phyloP scores from a whole-genome alignment of 2,329 filamentous ascomycete genomes.

The Kalaharituber pfeilii region DNA sequence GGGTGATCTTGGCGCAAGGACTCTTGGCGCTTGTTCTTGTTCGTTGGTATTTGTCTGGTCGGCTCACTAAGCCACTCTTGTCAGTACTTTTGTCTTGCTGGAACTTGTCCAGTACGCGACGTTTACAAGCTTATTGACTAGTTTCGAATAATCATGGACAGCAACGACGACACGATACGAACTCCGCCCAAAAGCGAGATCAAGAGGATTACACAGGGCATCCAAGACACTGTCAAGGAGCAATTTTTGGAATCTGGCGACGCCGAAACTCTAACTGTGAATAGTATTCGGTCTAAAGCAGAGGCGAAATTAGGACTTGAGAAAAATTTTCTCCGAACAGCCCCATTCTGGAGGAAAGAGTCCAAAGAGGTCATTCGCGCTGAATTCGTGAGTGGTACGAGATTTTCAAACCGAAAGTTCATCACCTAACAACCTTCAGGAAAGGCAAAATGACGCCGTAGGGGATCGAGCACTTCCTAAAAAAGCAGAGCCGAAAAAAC shows the following conservation, averaged over 20 bases:
- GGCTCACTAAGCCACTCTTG: too few species aligned
- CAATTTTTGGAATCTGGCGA: conserved; percentile 9
- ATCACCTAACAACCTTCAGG: not conserved
- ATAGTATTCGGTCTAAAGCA: conserved; percentile 12
- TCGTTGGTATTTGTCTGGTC: too few species aligned
- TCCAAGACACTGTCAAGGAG: conserved; percentile 13
- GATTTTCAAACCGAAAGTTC: too few species aligned
- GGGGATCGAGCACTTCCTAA: not conserved
- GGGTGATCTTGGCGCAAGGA: too few species aligned
- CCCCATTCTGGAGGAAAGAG: conserved; percentile 36
- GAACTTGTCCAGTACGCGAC: too few species aligned
- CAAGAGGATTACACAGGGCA: conserved; percentile 9
- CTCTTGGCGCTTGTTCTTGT: too few species aligned
- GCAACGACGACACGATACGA: conserved; percentile 1
- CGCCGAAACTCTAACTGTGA: conserved; percentile 10
- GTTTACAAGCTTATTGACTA: too few species aligned
- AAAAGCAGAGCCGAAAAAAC: not conserved
- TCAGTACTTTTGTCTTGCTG: too few species aligned
- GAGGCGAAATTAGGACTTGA: conserved; percentile 12
- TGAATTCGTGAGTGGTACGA: conserved; percentile 31
- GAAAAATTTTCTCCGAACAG: conserved; percentile 35
- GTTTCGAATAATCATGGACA: too few species aligned
- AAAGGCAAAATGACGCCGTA: not conserved
- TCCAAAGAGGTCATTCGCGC: conserved; percentile 38
- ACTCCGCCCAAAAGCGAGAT: conserved; percentile 4